phyloP scores from a whole-genome alignment of 2,329 filamentous ascomycete genomes.

The Apiospora kogelbergensis region DNA sequence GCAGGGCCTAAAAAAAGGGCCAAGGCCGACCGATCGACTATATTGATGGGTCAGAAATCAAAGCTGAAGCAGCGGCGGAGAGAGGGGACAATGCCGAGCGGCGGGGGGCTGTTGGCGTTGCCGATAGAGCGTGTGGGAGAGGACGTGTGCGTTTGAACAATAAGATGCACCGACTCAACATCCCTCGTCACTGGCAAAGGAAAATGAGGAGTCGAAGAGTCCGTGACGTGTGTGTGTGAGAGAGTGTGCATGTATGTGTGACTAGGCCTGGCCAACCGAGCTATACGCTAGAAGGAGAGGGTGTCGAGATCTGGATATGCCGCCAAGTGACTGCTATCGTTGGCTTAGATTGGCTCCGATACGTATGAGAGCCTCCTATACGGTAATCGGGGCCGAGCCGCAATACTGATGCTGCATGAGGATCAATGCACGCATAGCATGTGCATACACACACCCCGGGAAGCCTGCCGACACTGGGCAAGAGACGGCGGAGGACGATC shows the following conservation, averaged over 20 bases:
- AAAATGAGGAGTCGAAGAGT: background rate
- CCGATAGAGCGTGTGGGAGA: background rate
- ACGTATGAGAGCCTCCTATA: background rate
- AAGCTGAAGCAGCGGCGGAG: background rate
- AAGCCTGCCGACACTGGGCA: background rate
- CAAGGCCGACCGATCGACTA: background rate
- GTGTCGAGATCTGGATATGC: background rate
- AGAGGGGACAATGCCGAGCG: background rate
- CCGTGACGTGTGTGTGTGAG: background rate
- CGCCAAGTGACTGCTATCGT: background rate
- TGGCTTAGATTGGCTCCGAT: background rate
- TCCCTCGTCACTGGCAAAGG: background rate
- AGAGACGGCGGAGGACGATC: background rate
- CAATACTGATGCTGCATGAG: slow-evolving; percentile 3
- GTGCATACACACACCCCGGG: background rate
- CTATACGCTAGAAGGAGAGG: background rate
- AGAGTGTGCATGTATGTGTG: background rate
- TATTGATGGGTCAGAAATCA: background rate
- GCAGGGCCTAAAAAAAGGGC: slow-evolving; percentile 3
- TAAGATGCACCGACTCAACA: background rate
- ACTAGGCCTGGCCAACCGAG: background rate
- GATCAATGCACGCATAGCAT: slow-evolving; percentile 2
- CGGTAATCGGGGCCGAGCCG: slow-evolving; percentile 9
- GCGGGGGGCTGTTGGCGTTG: background rate
- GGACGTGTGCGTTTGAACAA: background rate